Percentiles rank a stretch among this genome's conserved stretches.
phyloP scores from a whole-genome alignment of 2,329 filamentous ascomycete species.

The Sporothrix pseudoabietina region DNA sequence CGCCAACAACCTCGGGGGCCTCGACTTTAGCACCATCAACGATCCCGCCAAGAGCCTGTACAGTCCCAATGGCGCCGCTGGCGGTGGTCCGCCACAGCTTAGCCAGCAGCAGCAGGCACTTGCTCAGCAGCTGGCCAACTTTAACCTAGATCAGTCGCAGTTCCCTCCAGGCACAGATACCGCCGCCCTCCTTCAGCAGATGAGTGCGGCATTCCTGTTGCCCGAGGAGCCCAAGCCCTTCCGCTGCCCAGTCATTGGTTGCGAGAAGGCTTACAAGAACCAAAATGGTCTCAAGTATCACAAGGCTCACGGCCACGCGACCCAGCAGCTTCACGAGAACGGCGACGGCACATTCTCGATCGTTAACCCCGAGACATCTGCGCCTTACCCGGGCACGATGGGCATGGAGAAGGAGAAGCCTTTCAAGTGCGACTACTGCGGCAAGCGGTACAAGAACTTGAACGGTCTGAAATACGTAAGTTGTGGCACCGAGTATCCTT shows the following conservation, averaged over 20 bases:
- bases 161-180: conserved; percentile 76
- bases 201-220: conserved; percentile 60
- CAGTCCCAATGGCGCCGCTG: conserved; percentile 72
- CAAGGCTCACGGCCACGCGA: conserved; percentile 88
- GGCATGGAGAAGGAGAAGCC: conserved; percentile 99
- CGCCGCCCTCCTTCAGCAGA: conserved; percentile 57
- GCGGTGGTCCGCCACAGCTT: conserved; percentile 50
- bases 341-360: conserved; percentile 97
- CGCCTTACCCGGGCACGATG: conserved; percentile 90
- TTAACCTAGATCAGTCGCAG: conserved; percentile 74
- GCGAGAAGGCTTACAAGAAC: conserved; percentile 99
- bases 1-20: conserved; percentile 49
- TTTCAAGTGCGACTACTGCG: conserved; percentile 94
- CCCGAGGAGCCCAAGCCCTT: conserved; percentile 97
- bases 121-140: conserved; percentile 69
- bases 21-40: conserved; percentile 69
- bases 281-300: conserved; percentile 96
- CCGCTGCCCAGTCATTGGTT: conserved; percentile 95
- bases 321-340: conserved; percentile 94
- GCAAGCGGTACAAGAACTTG: conserved; percentile 98
- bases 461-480: conserved; percentile 94
- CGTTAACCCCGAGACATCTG: conserved; percentile 91
- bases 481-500: conserved; percentile 28
- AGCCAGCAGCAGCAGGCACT: conserved; percentile 63
- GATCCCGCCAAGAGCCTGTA: conserved; percentile 93